Evolutionary conservation across 2,329 filamentous ascomycete species (phyloP).

Genomic region (Hypoxylon sp.): DNA sequence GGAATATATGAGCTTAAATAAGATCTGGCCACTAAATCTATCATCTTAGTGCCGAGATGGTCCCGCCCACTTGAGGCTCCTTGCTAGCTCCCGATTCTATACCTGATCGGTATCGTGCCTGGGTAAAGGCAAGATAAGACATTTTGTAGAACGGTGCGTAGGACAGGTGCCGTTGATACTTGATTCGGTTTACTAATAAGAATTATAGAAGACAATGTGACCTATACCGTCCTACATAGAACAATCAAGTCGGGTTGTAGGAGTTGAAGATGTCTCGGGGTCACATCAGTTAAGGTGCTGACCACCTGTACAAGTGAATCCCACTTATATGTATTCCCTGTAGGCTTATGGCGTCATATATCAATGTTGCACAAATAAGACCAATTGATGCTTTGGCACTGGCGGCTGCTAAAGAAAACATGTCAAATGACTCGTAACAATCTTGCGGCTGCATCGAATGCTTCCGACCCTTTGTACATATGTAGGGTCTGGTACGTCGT

Average conservation of each 20-base stretch:
- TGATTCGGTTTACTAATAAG: background rate
- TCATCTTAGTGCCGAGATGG: background rate
- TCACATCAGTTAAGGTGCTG: constrained; percentile 34
- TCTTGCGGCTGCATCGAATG: constrained; percentile 5
- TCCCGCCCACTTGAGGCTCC: constrained; percentile 21
- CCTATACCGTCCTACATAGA: background rate
- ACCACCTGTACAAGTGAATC: constrained; percentile 12
- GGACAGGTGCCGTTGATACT: background rate
- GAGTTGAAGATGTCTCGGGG: background rate
- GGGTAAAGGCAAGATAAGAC: constrained; percentile 5
- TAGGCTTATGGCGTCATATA: constrained; percentile 29
- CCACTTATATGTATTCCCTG: constrained; percentile 15
- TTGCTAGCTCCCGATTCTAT: constrained; percentile 8
- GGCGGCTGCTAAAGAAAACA: background rate
- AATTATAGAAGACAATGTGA: background rate
- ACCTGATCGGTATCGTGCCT: background rate
- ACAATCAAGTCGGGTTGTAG: background rate
- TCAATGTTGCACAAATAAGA: constrained; percentile 3
- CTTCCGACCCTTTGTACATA: constrained; percentile 5
- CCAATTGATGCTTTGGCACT: constrained; percentile 9
- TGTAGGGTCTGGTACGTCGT: constrained; percentile 9
- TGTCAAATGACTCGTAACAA: background rate
- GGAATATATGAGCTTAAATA: too few relatives aligned
- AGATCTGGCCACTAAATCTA: too few relatives aligned
- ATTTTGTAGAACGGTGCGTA: background rate